These are phyloP conservation scores for Boletus rubroflammeus DNA, from an alignment of 768 basidiomycete genomes.

Conservation along the genomic window DNA sequence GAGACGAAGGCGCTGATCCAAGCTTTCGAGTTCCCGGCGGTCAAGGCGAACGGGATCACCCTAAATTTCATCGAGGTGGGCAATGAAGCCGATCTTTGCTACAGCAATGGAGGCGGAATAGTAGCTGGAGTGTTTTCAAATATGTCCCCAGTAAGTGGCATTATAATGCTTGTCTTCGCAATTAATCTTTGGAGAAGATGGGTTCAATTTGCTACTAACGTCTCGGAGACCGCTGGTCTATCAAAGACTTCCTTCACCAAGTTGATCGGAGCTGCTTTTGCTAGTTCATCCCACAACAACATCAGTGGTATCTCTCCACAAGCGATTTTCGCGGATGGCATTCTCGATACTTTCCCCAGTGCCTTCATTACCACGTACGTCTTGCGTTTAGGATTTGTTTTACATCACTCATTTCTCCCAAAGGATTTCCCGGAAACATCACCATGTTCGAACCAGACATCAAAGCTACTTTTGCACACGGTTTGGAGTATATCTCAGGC, in stretches of 20 bases:
- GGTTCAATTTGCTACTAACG: conserved; percentile 48
- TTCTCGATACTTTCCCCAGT: conserved; percentile 47
- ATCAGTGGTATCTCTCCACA: conserved; percentile 55
- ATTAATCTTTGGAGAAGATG: conserved; percentile 38
- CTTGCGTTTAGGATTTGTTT: not conserved
- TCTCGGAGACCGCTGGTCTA: conserved; percentile 41
- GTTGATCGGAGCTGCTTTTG: conserved; percentile 50
- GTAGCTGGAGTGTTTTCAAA: conserved; percentile 38
- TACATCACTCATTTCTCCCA: not conserved
- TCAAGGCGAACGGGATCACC: conserved; percentile 40
- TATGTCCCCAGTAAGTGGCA: conserved; percentile 49
- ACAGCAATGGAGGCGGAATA: conserved; percentile 40
- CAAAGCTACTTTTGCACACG: conserved; percentile 40
- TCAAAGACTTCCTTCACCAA: conserved; percentile 37
- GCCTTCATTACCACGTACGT: conserved; percentile 51
- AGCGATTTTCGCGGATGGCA: conserved; percentile 49
- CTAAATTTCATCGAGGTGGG: conserved; percentile 61
- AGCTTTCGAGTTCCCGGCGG: conserved; percentile 42
- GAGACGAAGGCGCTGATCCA: conserved; percentile 45
- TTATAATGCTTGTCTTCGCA: not conserved
- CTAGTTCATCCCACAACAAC: conserved; percentile 43
- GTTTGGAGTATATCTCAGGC: conserved; percentile 58
- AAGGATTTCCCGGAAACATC: conserved; percentile 50
- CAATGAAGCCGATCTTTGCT: conserved; percentile 59
- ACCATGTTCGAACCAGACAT: conserved; percentile 52